Conservation (phyloP, 257 asterid species). For the Ehretia macrophylla region DNA sequence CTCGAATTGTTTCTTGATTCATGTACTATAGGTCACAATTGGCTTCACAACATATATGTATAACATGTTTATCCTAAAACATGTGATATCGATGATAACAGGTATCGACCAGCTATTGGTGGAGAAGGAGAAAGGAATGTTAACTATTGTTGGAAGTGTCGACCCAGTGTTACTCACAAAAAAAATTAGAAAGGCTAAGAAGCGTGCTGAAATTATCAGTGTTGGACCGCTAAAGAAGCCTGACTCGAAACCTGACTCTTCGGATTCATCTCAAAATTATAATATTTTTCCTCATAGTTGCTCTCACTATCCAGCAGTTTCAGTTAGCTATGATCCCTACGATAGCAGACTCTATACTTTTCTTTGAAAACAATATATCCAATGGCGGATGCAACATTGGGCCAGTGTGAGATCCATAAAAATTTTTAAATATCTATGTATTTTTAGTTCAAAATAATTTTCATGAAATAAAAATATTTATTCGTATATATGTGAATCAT, state of each 20-base stretch:
- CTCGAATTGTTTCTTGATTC: background rate
- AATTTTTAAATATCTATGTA: no score
- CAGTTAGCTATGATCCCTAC: background rate
- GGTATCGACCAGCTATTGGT: slow-evolving; percentile 8
- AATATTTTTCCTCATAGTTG: slow-evolving; percentile 4
- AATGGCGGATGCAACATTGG: no score
- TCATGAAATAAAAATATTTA: no score
- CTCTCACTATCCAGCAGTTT: background rate
- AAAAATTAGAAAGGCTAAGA: slow-evolving; percentile 4
- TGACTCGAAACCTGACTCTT: background rate
- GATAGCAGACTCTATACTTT: slow-evolving; percentile 9
- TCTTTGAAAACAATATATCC: background rate
- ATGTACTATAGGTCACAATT: no score
- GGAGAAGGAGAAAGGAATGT: slow-evolving; percentile 7
- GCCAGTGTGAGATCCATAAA: no score
- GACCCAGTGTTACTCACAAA: slow-evolving; percentile 7
- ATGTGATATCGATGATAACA: background rate
- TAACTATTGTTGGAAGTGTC: slow-evolving; percentile 15
- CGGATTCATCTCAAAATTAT: no score
- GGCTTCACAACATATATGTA: no score
- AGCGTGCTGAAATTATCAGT: slow-evolving; percentile 2
- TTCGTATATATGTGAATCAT: no score
- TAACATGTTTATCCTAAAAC: background rate
- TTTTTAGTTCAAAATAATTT: no score
- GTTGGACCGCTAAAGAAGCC: slow-evolving; percentile 13